Evolutionary conservation across 257 asterid species (phyloP), one percentile per base, ranked within the genome.

Genomic region (Ophiorrhiza pumila): DNA sequence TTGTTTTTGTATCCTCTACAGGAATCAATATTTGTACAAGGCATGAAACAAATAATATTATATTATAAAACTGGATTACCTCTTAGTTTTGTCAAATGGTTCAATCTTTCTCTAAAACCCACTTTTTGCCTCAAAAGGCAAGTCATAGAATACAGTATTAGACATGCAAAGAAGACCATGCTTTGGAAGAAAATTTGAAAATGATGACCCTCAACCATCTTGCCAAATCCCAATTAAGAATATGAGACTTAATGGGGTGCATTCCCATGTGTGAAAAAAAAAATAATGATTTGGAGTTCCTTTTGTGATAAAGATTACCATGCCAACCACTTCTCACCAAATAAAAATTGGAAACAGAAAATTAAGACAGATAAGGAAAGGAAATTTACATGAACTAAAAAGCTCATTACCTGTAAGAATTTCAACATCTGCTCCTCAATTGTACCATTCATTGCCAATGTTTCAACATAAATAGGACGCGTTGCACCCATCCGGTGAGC

Each of bases 401-500:
- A 66, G 68, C 32, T 71, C 68, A 50, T 32, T 82, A 94, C 98
- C 99, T 90, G 95, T 56, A 95, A 78, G 80, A 95, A 90, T 77
- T 78, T 86, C 87, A 90, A 32, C 99, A 95, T 95, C 83, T 90
- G 98, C 79, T 95, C 97, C 83, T 95, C 99, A 47, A 95, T 89
- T 68, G 99, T 91, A 80, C 99, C 93, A 50, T 73, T 85, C 99
- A 95, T 95, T 35, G 94, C 96, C 82, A 95, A 80, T 59, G 97
- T 95, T 78, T 95, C 98, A 55, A 95, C 99, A 58, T 82, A 80
- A 86, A 95, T 85, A 62, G 99, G 97, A 37, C 96, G 91, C 56
- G 81, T 83, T 42, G 99, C 99, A 80, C 99, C 99, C 99, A 95
- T 91, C 77, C 99, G 88, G 76, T 95, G 99, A 77, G 99, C 99